phyloP scores from a whole-genome alignment of 2,329 filamentous ascomycete species.

The Camptophora hylomeconis region DNA sequence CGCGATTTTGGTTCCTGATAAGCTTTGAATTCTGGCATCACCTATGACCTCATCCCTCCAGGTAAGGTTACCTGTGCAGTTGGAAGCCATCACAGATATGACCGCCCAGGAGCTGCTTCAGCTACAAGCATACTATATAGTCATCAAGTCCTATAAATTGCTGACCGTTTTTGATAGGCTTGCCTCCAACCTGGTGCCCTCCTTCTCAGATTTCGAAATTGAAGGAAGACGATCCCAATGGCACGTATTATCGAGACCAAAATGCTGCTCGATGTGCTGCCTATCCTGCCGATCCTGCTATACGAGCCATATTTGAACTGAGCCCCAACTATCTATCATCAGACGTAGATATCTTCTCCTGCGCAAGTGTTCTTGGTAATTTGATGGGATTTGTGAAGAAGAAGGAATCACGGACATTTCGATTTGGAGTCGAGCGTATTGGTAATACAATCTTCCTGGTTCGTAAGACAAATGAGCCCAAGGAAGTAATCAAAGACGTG shows the following conservation, averaged over 20 bases:
- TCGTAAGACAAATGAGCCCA: slow-evolving; percentile 47
- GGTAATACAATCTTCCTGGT: slow-evolving; percentile 48
- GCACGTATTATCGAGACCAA: slow-evolving; percentile 33
- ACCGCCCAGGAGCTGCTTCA: too few species aligned
- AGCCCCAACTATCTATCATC: slow-evolving; percentile 24
- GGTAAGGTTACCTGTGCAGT: too few species aligned
- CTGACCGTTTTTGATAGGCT: too few species aligned
- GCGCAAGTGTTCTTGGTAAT: slow-evolving; percentile 36
- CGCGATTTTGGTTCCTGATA: slow-evolving; percentile 35
- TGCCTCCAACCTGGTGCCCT: slow-evolving; percentile 40
- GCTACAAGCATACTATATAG: too few species aligned
- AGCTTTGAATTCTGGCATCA: slow-evolving; percentile 8
- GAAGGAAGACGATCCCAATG: slow-evolving; percentile 30
- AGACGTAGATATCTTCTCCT: slow-evolving; percentile 44
- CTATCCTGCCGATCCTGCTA: slow-evolving; percentile 23
- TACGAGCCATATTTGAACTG: slow-evolving; percentile 18
- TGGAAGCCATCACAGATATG: too few species aligned
- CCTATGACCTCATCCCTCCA: too few species aligned
- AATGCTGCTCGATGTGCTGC: slow-evolving; percentile 22
- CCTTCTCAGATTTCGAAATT: slow-evolving; percentile 22
- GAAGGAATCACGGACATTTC: slow-evolving; percentile 37
- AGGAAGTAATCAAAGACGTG: slow-evolving; percentile 42
- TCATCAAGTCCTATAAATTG: too few species aligned
- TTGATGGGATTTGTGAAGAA: slow-evolving; percentile 35
- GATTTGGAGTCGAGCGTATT: slow-evolving; percentile 45